These are phyloP conservation scores for Arctium minus DNA, from an alignment of 129 eudicot genomes.

Conservation along the genomic window DNA sequence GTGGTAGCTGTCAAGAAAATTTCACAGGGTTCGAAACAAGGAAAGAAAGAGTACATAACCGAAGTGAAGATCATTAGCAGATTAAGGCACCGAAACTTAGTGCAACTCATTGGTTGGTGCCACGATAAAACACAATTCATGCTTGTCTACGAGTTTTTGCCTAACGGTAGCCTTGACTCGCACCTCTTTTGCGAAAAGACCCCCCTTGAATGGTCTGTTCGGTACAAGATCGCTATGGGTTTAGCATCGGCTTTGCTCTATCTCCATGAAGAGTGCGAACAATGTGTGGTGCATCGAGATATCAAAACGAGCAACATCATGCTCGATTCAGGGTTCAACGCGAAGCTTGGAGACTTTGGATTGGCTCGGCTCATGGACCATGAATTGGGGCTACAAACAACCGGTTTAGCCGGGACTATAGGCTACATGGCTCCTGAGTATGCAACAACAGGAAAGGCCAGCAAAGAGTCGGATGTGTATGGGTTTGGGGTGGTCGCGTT, in stretches of 20 bases:
- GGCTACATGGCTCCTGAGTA: constrained; percentile 64
- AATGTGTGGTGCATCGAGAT: constrained; percentile 61
- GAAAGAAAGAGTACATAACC: constrained; percentile 44
- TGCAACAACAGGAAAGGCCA: constrained; percentile 37
- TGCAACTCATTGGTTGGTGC: constrained; percentile 56
- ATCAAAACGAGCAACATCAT: constrained; percentile 59
- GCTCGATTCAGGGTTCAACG: constrained; percentile 57
- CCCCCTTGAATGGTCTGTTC: constrained; percentile 33
- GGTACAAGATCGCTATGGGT: constrained; percentile 43
- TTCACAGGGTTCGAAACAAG: constrained; percentile 43
- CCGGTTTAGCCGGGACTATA: constrained; percentile 50
- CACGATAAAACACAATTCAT: constrained; percentile 42
- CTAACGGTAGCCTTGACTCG: constrained; percentile 50
- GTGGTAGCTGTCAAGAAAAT: constrained; percentile 47
- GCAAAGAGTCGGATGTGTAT: constrained; percentile 53
- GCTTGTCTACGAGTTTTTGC: constrained; percentile 58
- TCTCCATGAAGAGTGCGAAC: constrained; percentile 62
- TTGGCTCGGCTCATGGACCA: constrained; percentile 51
- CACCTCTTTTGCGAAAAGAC: constrained; percentile 34
- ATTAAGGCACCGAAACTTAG: constrained; percentile 52
- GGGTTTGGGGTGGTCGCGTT: constrained; percentile 57
- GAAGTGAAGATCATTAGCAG: constrained; percentile 51
- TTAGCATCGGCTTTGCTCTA: constrained; percentile 52
- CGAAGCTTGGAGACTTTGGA: constrained; percentile 62
- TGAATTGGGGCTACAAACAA: constrained; percentile 38